Percentiles rank a stretch among this genome's conserved stretches.
These are phyloP conservation scores for Fomitopsis betulina DNA, from an alignment of 1,284 basidiomycete genomes.

Conservation along the genomic window DNA sequence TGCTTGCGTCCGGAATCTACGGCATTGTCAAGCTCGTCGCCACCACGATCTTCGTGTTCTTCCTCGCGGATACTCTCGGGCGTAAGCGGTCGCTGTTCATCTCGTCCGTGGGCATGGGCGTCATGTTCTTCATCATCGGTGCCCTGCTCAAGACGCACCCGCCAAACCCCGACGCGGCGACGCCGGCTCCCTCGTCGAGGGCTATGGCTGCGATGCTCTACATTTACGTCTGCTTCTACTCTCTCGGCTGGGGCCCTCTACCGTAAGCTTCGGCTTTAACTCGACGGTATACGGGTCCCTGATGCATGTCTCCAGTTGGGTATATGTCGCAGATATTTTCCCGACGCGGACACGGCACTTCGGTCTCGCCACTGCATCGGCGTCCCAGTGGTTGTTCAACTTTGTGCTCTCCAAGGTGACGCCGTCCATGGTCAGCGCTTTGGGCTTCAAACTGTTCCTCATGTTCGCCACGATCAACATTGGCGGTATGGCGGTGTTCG, in stretches of 20 bases:
- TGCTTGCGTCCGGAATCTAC: constrained; percentile 81
- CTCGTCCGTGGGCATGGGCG: constrained; percentile 58
- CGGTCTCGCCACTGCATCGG: constrained; percentile 66
- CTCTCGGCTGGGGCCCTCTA: constrained; percentile 44
- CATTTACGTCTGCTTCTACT: constrained; percentile 74
- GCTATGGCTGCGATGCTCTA: constrained; percentile 77
- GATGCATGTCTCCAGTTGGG: constrained; percentile 51
- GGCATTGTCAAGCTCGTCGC: constrained; percentile 75
- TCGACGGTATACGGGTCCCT: background rate
- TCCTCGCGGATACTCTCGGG: constrained; percentile 53
- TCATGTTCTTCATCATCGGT: constrained; percentile 65
- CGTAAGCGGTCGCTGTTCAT: constrained; percentile 58
- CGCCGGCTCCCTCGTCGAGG: constrained; percentile 47
- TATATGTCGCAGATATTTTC: constrained; percentile 80
- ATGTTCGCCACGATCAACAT: constrained; percentile 65
- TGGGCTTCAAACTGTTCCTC: constrained; percentile 67
- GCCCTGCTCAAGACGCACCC: constrained; percentile 73
- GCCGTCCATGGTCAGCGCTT: constrained; percentile 53
- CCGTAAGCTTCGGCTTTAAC: constrained; percentile 13
- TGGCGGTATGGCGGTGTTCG: constrained; percentile 31
- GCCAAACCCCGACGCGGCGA: constrained; percentile 32
- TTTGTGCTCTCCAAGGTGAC: constrained; percentile 74
- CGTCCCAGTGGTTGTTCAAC: constrained; percentile 80
- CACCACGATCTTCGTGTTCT: constrained; percentile 58
- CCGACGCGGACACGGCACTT: constrained; percentile 77